Conservation (phyloP, 768 basidiomycete genomes). For the Rhodotorula toruloides region DNA sequence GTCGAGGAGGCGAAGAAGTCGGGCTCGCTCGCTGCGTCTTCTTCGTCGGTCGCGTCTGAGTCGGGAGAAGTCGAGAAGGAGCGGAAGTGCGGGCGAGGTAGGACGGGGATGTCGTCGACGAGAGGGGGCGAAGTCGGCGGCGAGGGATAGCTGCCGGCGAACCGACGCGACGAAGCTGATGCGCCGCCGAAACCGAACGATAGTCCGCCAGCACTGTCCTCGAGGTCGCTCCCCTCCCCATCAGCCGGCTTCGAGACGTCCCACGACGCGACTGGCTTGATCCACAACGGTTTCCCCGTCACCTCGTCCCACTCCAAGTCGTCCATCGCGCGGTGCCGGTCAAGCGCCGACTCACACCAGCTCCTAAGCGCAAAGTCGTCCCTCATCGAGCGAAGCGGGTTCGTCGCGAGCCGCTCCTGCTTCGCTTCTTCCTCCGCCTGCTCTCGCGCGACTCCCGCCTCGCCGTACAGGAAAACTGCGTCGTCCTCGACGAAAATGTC, state of each 20-base stretch:
- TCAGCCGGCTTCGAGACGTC: slow-evolving; percentile 1
- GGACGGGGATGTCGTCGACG: neutral
- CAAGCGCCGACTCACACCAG: slow-evolving; percentile 24
- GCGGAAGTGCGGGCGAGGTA: too few species aligned
- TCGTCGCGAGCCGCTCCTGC: neutral
- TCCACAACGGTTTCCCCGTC: slow-evolving; percentile 1
- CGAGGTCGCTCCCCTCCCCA: neutral
- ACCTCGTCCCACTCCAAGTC: neutral
- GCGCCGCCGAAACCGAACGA: too few species aligned
- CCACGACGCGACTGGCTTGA: neutral
- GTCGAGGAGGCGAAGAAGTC: neutral
- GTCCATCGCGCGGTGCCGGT: slow-evolving; percentile 3
- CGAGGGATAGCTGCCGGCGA: too few species aligned
- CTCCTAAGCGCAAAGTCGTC: slow-evolving; percentile 27
- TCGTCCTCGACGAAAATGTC: slow-evolving; percentile 2
- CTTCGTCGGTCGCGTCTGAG: neutral
- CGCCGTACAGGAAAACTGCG: neutral
- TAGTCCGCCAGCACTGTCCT: too few species aligned
- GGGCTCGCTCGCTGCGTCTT: neutral
- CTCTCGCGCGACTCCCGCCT: neutral
- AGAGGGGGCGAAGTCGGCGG: too few species aligned
- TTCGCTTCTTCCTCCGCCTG: slow-evolving; percentile 22
- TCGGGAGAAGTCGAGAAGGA: slow-evolving; percentile 9
- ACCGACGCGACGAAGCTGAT: too few species aligned
- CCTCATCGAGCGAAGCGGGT: slow-evolving; percentile 8